Percentiles rank a stretch among this genome's conserved stretches.
phyloP scores from a whole-genome alignment of 805 yeast species.

The Spathaspora girioi region DNA sequence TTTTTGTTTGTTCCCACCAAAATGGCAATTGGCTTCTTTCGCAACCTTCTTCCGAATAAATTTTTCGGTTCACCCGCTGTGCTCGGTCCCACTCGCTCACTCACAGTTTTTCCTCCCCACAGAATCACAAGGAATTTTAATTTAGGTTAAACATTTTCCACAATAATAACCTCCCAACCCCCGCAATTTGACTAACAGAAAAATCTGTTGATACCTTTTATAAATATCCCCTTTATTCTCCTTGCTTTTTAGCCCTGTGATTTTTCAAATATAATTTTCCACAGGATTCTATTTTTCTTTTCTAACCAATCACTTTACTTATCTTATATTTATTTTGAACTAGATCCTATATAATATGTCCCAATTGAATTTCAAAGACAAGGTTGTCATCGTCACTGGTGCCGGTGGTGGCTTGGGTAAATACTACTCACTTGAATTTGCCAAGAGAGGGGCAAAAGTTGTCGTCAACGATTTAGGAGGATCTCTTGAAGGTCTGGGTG shows the following conservation, averaged over 20 bases:
- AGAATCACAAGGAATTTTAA: background rate
- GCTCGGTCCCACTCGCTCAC: too few species aligned
- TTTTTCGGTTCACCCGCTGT: background rate
- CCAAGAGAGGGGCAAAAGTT: slow-evolving; percentile 88
- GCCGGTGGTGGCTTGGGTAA: slow-evolving; percentile 97
- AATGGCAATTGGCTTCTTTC: background rate
- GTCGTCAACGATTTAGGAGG: slow-evolving; percentile 96
- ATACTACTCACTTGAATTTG: slow-evolving; percentile 82
- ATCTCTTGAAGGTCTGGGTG: slow-evolving; percentile 69
- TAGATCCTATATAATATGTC: slow-evolving; percentile 18
- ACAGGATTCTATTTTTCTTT: background rate
- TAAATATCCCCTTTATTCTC: background rate
- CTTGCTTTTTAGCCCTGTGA: background rate
- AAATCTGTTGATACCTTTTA: background rate
- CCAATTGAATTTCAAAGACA: slow-evolving; percentile 57
- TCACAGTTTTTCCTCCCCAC: background rate
- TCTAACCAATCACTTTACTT: background rate
- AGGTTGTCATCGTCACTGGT: slow-evolving; percentile 92
- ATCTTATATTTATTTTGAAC: background rate
- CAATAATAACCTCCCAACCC: background rate
- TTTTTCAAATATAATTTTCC: background rate
- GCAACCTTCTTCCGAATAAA: background rate
- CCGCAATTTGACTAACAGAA: background rate
- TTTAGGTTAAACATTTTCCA: too few species aligned
- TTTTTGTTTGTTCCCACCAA: background rate